Evolutionary conservation across 441 rosid genomes (phyloP).

Genomic region (Metrosideros polymorpha): DNA sequence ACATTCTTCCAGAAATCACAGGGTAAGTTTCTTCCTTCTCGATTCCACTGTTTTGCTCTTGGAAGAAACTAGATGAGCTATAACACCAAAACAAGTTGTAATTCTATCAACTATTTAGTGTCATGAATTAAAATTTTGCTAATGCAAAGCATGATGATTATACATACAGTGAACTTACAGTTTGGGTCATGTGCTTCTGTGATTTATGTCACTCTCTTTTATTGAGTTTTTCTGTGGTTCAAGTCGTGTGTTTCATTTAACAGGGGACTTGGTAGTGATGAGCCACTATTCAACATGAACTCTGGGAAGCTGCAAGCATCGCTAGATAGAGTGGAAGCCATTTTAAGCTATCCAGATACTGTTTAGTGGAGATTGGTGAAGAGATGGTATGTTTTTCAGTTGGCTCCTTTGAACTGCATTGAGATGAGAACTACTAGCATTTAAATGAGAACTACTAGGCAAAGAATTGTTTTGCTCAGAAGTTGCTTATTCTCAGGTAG

Average conservation of each 20-base stretch:
- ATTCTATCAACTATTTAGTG: not conserved
- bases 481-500: not conserved
- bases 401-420: not conserved
- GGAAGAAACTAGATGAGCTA: not conserved
- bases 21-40: constrained; percentile 41
- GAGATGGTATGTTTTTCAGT: not conserved
- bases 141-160: not conserved
- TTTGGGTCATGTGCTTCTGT: not conserved
- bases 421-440: not conserved
- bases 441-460: not conserved
- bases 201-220: constrained; percentile 1
- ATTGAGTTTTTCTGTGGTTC: not conserved
- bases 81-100: not conserved
- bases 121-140: not conserved
- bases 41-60: not conserved
- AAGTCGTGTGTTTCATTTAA: constrained; percentile 13
- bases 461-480: not conserved
- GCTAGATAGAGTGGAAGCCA: constrained; percentile 77
- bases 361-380: constrained; percentile 1
- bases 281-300: constrained; percentile 79
- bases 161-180: not conserved
- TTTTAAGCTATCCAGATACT: constrained; percentile 34
- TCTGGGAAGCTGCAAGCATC: constrained; percentile 79
- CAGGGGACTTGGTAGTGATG: constrained; percentile 77
- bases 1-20: constrained; percentile 71